Base-by-base conservation (phyloP, 345 rosid genomes). In the Noccaea caerulescens region DNA sequence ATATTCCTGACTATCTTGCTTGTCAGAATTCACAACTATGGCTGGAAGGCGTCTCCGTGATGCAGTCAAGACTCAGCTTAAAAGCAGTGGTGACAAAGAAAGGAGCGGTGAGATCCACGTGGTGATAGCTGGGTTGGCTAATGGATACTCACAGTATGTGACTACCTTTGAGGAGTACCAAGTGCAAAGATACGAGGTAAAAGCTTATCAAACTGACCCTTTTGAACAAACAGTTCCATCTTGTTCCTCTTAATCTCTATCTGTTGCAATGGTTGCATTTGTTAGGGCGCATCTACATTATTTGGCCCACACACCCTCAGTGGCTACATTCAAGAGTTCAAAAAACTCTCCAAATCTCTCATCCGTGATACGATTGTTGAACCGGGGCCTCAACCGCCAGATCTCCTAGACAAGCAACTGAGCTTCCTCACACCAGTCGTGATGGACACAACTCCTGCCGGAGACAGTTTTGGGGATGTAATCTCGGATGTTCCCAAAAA, bases 1-100 rank as follows among this genome's bases (percentile, higher is more conserved):
- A 51, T 45, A 20, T 36, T 60, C 20, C 10, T 13, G 10, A 27
- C 45, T 50, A 20, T 66, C 62, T 58, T 50, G 64, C 62, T 76
- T 69, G 46, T 61, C 84, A 95, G 99, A 95, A 79, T 95, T 92
- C 66, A 87, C 99, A 50, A 90, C 99, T 55, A 95, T 95, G 99
- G 92, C 99, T 73, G 98, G 99, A 76, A 89, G 99, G 82, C 96
- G 94, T 34, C 99, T 95, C 64, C 89, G 98, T n/a, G 91, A 90
- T 67, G 93, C 99, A 63, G 96, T 95, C 71, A 84, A 85, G 82
- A 33, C 79, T 1, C 83, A 89, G 58, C 87, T 95, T 44, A 75
- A 81, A 68, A 78, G 87, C 78, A 77, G 76, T 45, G 82, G 80
- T 45, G 68, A 75, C 51, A 75, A 71, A 58, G 83, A 88, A 64